Evolutionary conservation across 2,329 filamentous ascomycete genomes (phyloP).

Genomic region (Claviceps purpurea): DNA sequence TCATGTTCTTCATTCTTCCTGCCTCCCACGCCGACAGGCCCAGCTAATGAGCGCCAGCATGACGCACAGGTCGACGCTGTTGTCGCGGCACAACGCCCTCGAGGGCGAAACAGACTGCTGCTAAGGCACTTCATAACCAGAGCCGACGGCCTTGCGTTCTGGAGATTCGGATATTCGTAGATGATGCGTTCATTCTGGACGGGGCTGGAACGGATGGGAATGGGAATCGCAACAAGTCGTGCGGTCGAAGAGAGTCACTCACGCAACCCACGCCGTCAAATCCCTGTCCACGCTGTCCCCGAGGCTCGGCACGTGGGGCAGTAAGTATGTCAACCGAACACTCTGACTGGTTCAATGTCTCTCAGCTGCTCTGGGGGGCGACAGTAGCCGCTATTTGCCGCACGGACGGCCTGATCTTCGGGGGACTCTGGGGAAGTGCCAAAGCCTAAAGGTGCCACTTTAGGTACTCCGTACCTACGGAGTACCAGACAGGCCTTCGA

Average conservation of each 20-base stretch:
- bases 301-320: too few relatives aligned
- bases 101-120: slow-evolving; percentile 16
- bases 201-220: background rate
- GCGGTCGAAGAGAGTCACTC: background rate
- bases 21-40: background rate
- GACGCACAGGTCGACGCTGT: background rate
- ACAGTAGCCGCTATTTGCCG: slow-evolving; percentile 1
- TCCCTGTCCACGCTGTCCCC: too few relatives aligned
- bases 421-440: background rate
- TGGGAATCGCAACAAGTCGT: background rate
- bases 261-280: too few relatives aligned
- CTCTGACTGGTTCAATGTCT: too few relatives aligned
- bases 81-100: slow-evolving; percentile 8
- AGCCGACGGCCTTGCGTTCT: slow-evolving; percentile 9
- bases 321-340: too few relatives aligned
- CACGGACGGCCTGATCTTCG: background rate
- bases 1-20: slow-evolving; percentile 7
- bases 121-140: slow-evolving; percentile 20
- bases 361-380: background rate
- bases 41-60: background rate
- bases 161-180: background rate
- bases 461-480: too few relatives aligned
- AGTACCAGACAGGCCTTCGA: too few relatives aligned
- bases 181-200: slow-evolving; percentile 7
- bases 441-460: too few relatives aligned